Evolutionary conservation across 352 stramenopile species (phyloP), one percentile per base, ranked within the genome.

Genomic region (Aphanomyces cochlioides): DNA sequence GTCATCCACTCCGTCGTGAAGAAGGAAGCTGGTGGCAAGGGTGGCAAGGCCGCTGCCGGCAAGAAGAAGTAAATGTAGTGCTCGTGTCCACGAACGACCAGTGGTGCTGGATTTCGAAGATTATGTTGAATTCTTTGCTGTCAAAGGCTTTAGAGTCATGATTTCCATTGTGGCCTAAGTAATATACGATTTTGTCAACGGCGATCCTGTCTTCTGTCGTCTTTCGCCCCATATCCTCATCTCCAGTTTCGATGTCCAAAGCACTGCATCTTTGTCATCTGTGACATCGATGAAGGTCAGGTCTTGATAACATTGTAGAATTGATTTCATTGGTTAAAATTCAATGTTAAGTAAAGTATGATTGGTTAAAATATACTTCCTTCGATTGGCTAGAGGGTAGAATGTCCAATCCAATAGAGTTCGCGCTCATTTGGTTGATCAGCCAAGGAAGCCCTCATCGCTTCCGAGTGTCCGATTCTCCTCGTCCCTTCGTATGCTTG

Each of bases 1-100:
- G 90, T 99, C 58, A 98, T 99, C 79, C 99, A 99, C 79, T 82
- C 80, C 47, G 90, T 98, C 50, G 84, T 79, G 66, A 95, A 96
- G 84, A 93, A 93, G 76, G 84, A 88, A 39, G 74, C 83, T 65
- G 72, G 65, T 37, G 66, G 59, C 66, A 78, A 81, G 68, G 72
- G 47, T 40, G 50, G 40, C 47, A 74, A 73, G 41, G 68, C 71
- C 41, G 73, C 41, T 73, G 74, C 65, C 19, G 72, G 69, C 59
- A 78, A 78, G 72, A 79, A 79, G 73, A 72, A 72, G 48, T 72
- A 72, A 72, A 63, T 59, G 15, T n/a, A 10, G 2, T 47, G 6
- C 28, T 47, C 7, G n/a, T 58, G 34, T 39, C 17, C 12, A 54
- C 34, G 17, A 47, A n/a, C 47, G 61, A 57, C 34, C 5, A 37